Percentiles rank a stretch among this genome's conserved stretches.
phyloP scores from a whole-genome alignment of 306 rosid genomes.

The Acacia crassicarpa region DNA sequence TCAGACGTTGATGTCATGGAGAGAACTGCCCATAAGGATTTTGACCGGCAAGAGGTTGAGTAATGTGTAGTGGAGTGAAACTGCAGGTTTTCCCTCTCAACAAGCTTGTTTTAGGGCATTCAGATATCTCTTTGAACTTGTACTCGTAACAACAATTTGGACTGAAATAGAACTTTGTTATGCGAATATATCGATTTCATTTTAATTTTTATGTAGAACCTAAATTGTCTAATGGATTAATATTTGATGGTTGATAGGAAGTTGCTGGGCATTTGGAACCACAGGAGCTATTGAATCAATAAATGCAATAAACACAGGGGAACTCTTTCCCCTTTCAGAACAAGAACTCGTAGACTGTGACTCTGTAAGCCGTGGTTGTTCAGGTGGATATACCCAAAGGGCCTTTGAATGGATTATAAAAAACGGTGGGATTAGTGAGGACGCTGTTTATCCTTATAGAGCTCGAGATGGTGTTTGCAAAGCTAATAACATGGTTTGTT shows the following conservation, averaged over 20 bases:
- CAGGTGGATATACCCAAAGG: not conserved
- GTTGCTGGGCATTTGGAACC: constrained; percentile 56
- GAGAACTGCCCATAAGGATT: too few species aligned
- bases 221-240: not conserved
- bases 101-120: too few species aligned
- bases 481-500: not conserved
- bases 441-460: not conserved
- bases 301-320: constrained; percentile 41
- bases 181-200: too few species aligned
- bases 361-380: not conserved
- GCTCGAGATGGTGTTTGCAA: not conserved
- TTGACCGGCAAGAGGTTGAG: too few species aligned
- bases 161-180: too few species aligned
- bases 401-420: not conserved
- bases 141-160: too few species aligned
- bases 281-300: constrained; percentile 52
- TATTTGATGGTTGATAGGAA: constrained; percentile 30
- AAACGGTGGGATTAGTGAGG: not conserved
- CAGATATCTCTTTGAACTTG: too few species aligned
- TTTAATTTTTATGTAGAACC: too few species aligned
- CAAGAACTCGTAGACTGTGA: constrained; percentile 43
- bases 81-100: too few species aligned
- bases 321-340: constrained; percentile 51
- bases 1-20: too few species aligned
- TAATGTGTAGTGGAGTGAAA: too few species aligned